Percentiles rank a stretch among this genome's conserved stretches.
Evolutionary conservation across 768 basidiomycete genomes (phyloP).

Genomic region (Cystoderma amianthinum): DNA sequence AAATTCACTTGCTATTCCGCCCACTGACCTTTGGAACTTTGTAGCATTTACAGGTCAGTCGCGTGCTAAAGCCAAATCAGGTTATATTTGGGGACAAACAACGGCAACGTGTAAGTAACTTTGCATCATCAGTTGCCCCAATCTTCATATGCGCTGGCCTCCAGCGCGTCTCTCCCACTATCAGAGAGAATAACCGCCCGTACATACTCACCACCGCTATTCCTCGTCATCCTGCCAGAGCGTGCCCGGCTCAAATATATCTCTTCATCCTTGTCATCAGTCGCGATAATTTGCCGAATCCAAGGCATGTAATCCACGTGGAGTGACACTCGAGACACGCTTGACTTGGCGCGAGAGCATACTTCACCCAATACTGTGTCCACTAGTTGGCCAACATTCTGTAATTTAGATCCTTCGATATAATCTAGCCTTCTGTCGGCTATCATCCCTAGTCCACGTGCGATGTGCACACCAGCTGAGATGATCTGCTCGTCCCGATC

Average conservation of each 20-base stretch:
- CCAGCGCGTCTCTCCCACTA: conserved; percentile 25
- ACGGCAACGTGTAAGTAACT: conserved; percentile 18
- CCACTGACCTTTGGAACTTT: conserved; percentile 9
- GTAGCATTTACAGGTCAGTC: conserved; percentile 20
- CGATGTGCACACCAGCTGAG: conserved; percentile 34
- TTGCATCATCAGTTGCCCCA: conserved; percentile 13
- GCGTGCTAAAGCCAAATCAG: conserved; percentile 25
- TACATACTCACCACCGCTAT: conserved; percentile 42
- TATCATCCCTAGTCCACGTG: conserved; percentile 34
- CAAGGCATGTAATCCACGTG: conserved; percentile 68
- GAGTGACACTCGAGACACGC: conserved; percentile 37
- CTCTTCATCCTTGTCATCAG: conserved; percentile 52
- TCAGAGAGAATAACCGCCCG: conserved; percentile 34
- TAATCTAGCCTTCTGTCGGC: conserved; percentile 22
- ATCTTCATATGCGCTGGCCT: conserved; percentile 13
- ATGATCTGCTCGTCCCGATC: conserved; percentile 44
- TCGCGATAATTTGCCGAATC: conserved; percentile 54
- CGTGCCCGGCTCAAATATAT: conserved; percentile 14
- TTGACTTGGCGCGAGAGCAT: conserved; percentile 31
- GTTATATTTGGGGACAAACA: conserved; percentile 29
- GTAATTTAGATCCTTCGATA: conserved; percentile 20
- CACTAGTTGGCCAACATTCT: too few species aligned
- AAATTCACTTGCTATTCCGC: too few species aligned
- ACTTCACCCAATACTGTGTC: conserved; percentile 43
- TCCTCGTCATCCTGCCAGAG: conserved; percentile 45